These are phyloP conservation scores for Backusella westeae DNA, from an alignment of 192 early-diverging fungal species.

Conservation along the genomic window DNA sequence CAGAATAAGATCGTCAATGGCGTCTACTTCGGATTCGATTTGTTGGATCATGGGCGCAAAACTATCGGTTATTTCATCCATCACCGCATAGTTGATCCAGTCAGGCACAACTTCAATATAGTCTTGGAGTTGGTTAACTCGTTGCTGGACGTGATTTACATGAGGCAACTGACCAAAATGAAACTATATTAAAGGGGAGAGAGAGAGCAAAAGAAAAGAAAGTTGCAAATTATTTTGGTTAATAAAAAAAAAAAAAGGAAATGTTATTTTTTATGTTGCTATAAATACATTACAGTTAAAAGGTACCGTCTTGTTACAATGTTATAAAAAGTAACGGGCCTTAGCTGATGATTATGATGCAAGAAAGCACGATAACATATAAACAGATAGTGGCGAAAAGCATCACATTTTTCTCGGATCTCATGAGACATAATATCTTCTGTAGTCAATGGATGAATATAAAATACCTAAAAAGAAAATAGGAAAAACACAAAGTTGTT, in stretches of 20 bases:
- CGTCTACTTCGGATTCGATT: constrained; percentile 76
- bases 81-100: constrained; percentile 76
- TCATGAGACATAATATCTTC: constrained; percentile 91
- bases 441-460: constrained; percentile 73
- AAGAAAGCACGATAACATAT: constrained; percentile 83
- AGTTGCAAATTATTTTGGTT: constrained; percentile 34
- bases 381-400: constrained; percentile 88
- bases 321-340: constrained; percentile 67
- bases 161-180: constrained; percentile 56
- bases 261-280: constrained; percentile 28
- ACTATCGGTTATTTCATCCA: constrained; percentile 80
- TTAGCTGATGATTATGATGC: constrained; percentile 59
- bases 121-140: constrained; percentile 58
- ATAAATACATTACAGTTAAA: constrained; percentile 47
- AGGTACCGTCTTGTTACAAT: constrained; percentile 66
- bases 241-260: too few species aligned
- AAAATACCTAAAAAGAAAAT: constrained; percentile 44
- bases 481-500: neutral
- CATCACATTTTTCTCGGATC: constrained; percentile 92
- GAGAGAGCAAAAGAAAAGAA: neutral
- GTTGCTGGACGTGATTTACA: constrained; percentile 54
- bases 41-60: constrained; percentile 63
- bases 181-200: constrained; percentile 40
- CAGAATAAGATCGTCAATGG: constrained; percentile 74
- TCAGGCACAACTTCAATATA: constrained; percentile 43